These are phyloP conservation scores for Inosperma sp. DNA, from an alignment of 768 basidiomycete genomes.

Conservation along the genomic window DNA sequence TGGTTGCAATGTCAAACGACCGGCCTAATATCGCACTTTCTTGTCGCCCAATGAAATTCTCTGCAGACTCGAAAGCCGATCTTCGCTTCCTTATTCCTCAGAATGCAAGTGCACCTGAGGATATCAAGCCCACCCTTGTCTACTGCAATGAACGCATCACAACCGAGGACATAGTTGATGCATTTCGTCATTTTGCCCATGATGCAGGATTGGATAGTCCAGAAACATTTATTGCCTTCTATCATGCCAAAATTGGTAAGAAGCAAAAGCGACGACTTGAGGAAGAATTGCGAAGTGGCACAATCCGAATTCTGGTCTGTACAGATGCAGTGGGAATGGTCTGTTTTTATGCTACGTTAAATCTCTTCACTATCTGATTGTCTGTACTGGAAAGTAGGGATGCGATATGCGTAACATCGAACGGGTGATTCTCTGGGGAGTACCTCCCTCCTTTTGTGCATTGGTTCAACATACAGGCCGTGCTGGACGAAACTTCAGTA, in stretches of 20 bases:
- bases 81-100: constrained; percentile 22
- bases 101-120: constrained; percentile 4
- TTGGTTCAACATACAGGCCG: too few species aligned
- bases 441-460: too few species aligned
- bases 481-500: too few species aligned
- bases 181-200: constrained; percentile 14
- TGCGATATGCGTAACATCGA: too few species aligned
- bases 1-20: too few species aligned
- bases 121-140: constrained; percentile 19
- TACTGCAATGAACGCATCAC: constrained; percentile 20
- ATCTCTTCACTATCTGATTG: too few species aligned
- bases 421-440: too few species aligned
- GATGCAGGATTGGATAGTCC: constrained; percentile 13
- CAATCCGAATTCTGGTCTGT: constrained; percentile 3
- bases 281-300: neutral
- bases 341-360: too few species aligned
- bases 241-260: constrained; percentile 4
- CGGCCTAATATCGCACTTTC: too few species aligned
- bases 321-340: constrained; percentile 25
- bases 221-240: constrained; percentile 1
- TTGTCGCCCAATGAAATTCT: too few species aligned
- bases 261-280: constrained; percentile 7
- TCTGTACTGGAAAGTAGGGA: too few species aligned
- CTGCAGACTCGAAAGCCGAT: too few species aligned
- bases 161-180: constrained; percentile 17